Base-by-base conservation (phyloP, 2,329 filamentous ascomycete genomes). In the Colletotrichum sp. region DNA sequence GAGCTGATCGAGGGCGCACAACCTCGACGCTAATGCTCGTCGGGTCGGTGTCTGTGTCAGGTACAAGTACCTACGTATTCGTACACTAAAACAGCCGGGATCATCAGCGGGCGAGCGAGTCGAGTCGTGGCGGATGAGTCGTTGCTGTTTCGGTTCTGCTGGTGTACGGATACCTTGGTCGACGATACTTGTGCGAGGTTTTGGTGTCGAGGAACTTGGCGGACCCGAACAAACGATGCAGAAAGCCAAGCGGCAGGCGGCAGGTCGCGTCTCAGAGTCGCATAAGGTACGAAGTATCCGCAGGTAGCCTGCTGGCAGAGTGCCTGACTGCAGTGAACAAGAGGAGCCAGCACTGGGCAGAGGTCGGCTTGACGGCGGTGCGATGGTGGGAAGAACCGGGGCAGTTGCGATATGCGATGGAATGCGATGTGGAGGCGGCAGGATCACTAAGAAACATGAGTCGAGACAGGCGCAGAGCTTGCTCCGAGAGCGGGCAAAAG, bases 381-480 rank as follows among this genome's bases (percentile, higher is more conserved):
- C 60, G 16, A 66, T 62, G 36, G 49, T 71, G 72, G 72, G 16
- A 66, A 67, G 63, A 74, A 75, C 69, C 69, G 62, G 72, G 69
- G 55, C 55, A 24, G 21, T 62, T 72, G 52, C 63, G 62, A 72
- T 39, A 30, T 62, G 59, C 59, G 32, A 32, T 32, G 30, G 18
- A 18, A 10, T 55, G 30, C 28, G 26, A 26, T 72, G 72, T 69
- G 63, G 63, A 65, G 69, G 64, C 39, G 55, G 73, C 44, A 76
- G 63, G 63, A 76, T 76, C 69, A 72, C 63, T 49, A 76, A 72
- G 70, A 72, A 72, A 59, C 73, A 69, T 68, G 69, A 72, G 73
- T 76, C 73, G 69, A 64, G 63, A 59, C 39, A 49, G 44, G 55
- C 24, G 44, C 73, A 73, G 64, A 73, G 44, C 73, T 76, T 76